Percentiles rank a stretch among this genome's conserved stretches.
Conservation (phyloP, 768 basidiomycete genomes). For the Tylopilus subfusipes region DNA sequence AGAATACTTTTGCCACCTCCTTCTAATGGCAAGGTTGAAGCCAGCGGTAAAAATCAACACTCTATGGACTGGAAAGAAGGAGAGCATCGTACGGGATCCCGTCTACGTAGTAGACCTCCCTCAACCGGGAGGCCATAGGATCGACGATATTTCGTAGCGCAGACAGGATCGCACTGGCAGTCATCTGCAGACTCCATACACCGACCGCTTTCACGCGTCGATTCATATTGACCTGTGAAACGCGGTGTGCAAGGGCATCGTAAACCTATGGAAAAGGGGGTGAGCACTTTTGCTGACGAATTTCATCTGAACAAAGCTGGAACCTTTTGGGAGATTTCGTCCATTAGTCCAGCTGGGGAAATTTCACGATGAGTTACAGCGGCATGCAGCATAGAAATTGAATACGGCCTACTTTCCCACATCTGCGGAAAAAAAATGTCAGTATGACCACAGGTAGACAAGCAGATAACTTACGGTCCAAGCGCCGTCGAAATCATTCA, state of each 20-base stretch:
- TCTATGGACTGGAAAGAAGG: constrained; percentile 22
- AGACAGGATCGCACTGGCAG: constrained; percentile 79
- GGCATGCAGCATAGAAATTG: background rate
- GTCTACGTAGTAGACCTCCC: constrained; percentile 30
- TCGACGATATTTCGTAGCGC: constrained; percentile 76
- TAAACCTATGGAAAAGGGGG: constrained; percentile 53
- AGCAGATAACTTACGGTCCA: constrained; percentile 77
- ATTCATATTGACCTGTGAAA: constrained; percentile 85
- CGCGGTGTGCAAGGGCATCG: constrained; percentile 92
- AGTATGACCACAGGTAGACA: background rate
- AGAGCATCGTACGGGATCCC: constrained; percentile 31
- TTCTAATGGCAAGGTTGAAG: constrained; percentile 4
- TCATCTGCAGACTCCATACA: constrained; percentile 93
- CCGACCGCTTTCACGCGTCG: constrained; percentile 87
- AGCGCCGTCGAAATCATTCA: constrained; percentile 89
- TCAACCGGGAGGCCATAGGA: constrained; percentile 42
- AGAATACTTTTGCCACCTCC: constrained; percentile 1
- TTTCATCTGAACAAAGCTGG: background rate
- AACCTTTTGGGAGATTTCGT: constrained; percentile 84
- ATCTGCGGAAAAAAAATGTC: constrained; percentile 48
- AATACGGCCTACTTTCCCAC: constrained; percentile 76
- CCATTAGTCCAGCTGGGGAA: constrained; percentile 84
- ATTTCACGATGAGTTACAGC: constrained; percentile 7
- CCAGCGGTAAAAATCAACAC: constrained; percentile 8
- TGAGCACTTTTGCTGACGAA: background rate